These are phyloP conservation scores for Solanum neorickii DNA, from an alignment of 257 asterid species.

Conservation along the genomic window DNA sequence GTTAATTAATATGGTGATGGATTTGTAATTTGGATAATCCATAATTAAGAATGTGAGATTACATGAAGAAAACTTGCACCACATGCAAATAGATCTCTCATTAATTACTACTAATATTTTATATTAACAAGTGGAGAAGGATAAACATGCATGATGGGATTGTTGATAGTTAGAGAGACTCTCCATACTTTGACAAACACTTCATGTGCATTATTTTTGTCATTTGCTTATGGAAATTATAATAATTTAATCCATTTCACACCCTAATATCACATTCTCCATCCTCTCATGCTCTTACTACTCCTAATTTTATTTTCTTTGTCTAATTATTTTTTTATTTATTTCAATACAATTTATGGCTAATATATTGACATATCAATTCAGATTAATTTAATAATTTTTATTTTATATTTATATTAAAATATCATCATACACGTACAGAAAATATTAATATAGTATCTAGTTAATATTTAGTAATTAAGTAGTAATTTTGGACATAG, in stretches of 20 bases:
- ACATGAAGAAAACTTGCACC: background rate
- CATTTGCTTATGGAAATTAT: background rate
- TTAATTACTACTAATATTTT: background rate
- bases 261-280: constrained; percentile 11
- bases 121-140: background rate
- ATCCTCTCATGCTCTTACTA: background rate
- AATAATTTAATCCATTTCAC: background rate
- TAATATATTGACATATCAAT: background rate
- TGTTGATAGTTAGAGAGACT: background rate
- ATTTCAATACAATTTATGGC: background rate
- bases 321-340: background rate
- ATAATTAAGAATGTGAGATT: background rate
- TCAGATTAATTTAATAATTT: background rate
- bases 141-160: background rate
- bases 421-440: background rate
- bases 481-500: background rate
- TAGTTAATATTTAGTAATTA: background rate
- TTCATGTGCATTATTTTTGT: constrained; percentile 13
- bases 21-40: background rate
- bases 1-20: background rate
- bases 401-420: background rate
- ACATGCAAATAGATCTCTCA: background rate
- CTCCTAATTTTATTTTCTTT: background rate
- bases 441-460: background rate
- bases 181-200: background rate